Conservation (phyloP, 352 stramenopile species). For the Phytophthora ramorum region DNA sequence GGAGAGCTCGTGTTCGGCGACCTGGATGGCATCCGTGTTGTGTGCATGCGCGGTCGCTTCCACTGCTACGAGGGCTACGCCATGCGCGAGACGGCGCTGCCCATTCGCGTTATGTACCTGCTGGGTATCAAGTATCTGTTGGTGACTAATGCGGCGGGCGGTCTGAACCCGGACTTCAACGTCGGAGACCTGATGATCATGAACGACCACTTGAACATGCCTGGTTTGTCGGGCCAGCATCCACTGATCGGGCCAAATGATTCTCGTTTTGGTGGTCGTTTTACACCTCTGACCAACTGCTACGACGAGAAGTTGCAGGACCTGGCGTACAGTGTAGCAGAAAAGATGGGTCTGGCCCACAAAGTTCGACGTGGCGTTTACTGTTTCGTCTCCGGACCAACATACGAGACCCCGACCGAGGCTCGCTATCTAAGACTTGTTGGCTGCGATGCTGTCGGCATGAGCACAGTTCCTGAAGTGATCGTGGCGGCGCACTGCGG, state of each 20-base stretch:
- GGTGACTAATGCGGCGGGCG: conserved; percentile 98
- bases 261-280: conserved; percentile 93
- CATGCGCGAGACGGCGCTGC: conserved; percentile 94
- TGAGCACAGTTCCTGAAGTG: conserved; percentile 97
- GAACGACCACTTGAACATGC: conserved; percentile 97
- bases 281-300: conserved; percentile 96
- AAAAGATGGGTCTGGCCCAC: conserved; percentile 81
- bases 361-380: conserved; percentile 93
- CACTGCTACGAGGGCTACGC: conserved; percentile 98
- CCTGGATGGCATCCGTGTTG: conserved; percentile 81
- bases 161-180: conserved; percentile 93
- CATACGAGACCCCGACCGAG: conserved; percentile 97
- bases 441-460: conserved; percentile 94
- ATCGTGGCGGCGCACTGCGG: conserved; percentile 96
- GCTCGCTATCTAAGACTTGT: conserved; percentile 93
- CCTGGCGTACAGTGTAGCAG: conserved; percentile 80
- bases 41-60: conserved; percentile 97
- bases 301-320: conserved; percentile 93
- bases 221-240: conserved; percentile 93
- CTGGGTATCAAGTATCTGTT: too few species aligned
- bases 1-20: conserved; percentile 96
- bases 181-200: conserved; percentile 98
- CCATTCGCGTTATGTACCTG: conserved; percentile 95
- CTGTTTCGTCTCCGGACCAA: conserved; percentile 96
- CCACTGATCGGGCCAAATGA: conserved; percentile 96